phyloP scores from a whole-genome alignment of 495 filamentous ascomycete genomes.

The Xylaria venustula region DNA sequence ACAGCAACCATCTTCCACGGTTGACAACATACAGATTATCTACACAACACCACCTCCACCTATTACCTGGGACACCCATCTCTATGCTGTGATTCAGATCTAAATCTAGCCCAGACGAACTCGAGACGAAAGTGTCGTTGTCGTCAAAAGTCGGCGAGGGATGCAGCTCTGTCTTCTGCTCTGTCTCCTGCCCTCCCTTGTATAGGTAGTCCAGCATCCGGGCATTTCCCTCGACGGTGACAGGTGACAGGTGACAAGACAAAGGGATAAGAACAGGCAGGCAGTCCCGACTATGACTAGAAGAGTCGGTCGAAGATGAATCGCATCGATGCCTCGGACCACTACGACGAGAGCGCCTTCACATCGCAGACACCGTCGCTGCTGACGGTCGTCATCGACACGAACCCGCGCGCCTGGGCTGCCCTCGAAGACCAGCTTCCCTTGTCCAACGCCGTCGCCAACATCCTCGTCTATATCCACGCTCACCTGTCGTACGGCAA shows the following conservation, averaged over 20 bases:
- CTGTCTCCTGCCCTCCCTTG: not conserved
- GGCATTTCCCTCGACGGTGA: too few species aligned
- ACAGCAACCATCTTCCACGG: too few species aligned
- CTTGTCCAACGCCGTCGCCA: slow-evolving; percentile 79
- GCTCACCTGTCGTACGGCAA: slow-evolving; percentile 91
- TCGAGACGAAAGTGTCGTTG: not conserved
- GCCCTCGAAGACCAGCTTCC: slow-evolving; percentile 73
- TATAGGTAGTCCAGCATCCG: not conserved
- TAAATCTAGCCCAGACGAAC: too few species aligned
- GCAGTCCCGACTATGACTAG: too few species aligned
- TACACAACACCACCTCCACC: too few species aligned
- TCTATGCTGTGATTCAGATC: too few species aligned
- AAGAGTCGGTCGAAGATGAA: slow-evolving; percentile 56
- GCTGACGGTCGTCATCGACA: slow-evolving; percentile 89
- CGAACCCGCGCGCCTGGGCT: slow-evolving; percentile 93
- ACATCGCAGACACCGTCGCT: slow-evolving; percentile 75
- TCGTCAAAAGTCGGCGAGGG: not conserved
- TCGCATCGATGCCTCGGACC: slow-evolving; percentile 83
- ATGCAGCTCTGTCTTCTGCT: too few species aligned
- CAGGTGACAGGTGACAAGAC: too few species aligned
- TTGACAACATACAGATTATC: too few species aligned
- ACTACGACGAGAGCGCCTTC: slow-evolving; percentile 61
- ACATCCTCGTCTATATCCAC: slow-evolving; percentile 94
- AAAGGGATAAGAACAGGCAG: too few species aligned
- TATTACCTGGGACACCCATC: too few species aligned